phyloP scores from a whole-genome alignment of 371 early-diverging fungal genomes.

The Mortierella sp. region DNA sequence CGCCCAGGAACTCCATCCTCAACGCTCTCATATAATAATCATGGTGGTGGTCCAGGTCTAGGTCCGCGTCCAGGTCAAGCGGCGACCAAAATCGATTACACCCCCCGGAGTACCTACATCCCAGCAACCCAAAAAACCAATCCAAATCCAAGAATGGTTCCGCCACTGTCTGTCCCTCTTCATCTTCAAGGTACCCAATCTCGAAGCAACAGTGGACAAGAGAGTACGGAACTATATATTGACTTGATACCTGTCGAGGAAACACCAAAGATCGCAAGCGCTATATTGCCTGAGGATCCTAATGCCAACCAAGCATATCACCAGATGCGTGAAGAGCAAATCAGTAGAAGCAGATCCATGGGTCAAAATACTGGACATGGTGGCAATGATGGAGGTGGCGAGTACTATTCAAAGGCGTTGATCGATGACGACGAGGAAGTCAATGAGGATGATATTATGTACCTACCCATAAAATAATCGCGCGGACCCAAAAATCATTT shows the following conservation, averaged over 20 bases:
- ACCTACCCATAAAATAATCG: background rate
- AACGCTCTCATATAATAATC: too few relatives aligned
- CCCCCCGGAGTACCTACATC: constrained; percentile 13
- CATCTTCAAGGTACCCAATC: background rate
- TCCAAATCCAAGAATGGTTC: background rate
- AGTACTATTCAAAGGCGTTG: background rate
- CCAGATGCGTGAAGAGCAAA: background rate
- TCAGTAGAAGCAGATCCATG: background rate
- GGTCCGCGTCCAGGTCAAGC: too few relatives aligned
- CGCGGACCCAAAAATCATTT: too few relatives aligned
- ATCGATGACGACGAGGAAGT: background rate
- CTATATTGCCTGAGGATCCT: background rate
- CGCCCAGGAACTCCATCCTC: too few relatives aligned
- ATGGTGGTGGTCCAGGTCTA: too few relatives aligned
- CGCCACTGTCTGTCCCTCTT: background rate
- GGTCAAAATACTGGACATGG: background rate
- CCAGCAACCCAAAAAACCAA: background rate
- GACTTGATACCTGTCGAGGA: constrained; percentile 19
- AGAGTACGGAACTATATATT: background rate
- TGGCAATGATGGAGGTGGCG: background rate
- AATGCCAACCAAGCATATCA: background rate
- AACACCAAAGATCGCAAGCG: constrained; percentile 8
- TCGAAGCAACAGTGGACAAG: too few relatives aligned
- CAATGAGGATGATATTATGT: constrained; percentile 8
- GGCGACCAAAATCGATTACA: constrained; percentile 1